phyloP scores from a whole-genome alignment of 345 rosid species.

The Syzygium aromaticum region DNA sequence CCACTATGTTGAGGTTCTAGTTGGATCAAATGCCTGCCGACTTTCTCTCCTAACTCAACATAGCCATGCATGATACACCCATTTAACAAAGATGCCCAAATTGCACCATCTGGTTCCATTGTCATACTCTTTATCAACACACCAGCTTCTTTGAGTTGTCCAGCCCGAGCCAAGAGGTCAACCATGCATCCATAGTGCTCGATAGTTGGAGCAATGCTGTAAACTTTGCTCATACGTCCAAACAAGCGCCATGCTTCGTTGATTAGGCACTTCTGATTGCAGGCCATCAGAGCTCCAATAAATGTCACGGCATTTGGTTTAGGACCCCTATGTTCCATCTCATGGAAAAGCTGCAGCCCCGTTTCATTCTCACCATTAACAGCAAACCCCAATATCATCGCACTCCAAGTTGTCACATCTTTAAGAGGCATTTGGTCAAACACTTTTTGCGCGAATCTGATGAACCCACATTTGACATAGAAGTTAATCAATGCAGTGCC shows the following conservation, averaged over 20 bases:
- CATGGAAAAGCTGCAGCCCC: constrained; percentile 9
- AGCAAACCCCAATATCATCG: constrained; percentile 22
- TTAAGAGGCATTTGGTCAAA: constrained; percentile 14
- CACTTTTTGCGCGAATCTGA: constrained; percentile 9
- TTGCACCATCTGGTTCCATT: constrained; percentile 20
- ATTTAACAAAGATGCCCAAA: constrained; percentile 21
- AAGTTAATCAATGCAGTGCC: constrained; percentile 22
- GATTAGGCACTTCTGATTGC: constrained; percentile 15
- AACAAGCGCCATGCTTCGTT: constrained; percentile 21
- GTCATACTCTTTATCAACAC: constrained; percentile 16
- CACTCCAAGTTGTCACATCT: constrained; percentile 29
- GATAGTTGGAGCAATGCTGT: constrained; percentile 13
- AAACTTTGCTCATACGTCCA: constrained; percentile 20
- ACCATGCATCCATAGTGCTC: constrained; percentile 36
- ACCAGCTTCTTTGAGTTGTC: constrained; percentile 15
- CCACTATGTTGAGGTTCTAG: constrained; percentile 22
- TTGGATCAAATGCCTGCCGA: constrained; percentile 14
- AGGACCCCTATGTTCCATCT: constrained; percentile 23
- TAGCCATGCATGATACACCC: constrained; percentile 17
- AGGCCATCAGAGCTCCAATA: constrained; percentile 21
- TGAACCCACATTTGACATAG: constrained; percentile 18
- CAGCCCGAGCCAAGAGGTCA: constrained; percentile 25
- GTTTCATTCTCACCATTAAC: constrained; percentile 15
- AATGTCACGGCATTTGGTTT: constrained; percentile 23
- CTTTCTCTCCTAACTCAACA: constrained; percentile 5